Evolutionary conservation across 352 stramenopile species (phyloP).

Genomic region (Thalassiosira pacifica): DNA sequence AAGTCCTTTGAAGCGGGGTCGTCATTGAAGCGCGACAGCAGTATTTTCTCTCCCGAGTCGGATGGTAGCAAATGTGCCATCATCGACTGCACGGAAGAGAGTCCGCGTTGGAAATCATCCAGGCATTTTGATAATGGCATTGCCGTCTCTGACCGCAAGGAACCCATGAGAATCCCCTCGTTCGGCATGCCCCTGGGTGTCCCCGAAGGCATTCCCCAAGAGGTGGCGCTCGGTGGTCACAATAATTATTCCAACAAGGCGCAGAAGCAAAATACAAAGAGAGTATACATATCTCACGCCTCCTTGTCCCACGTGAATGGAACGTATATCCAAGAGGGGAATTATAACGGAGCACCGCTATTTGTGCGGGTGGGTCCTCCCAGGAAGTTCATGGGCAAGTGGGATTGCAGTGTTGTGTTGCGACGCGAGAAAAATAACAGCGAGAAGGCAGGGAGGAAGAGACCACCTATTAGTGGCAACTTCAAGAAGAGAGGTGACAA

Average conservation of each 20-base stretch:
- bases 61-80: constrained; percentile 26
- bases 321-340: constrained; percentile 57
- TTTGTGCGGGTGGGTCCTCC: constrained; percentile 54
- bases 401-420: constrained; percentile 55
- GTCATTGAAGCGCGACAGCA: not conserved
- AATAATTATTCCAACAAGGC: not conserved
- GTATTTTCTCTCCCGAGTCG: not conserved
- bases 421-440: constrained; percentile 47
- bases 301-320: constrained; percentile 61
- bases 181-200: no score
- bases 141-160: not conserved
- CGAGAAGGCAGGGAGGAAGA: no score
- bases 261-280: constrained; percentile 27
- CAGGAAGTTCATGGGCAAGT: constrained; percentile 61
- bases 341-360: constrained; percentile 42
- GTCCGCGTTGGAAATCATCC: not conserved
- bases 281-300: constrained; percentile 46
- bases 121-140: not conserved
- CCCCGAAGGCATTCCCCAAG: not conserved
- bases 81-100: constrained; percentile 59
- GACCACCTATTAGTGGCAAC: no score
- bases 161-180: constrained; percentile 2
- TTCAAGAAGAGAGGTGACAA: no score
- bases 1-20: constrained; percentile 3
- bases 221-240: not conserved